Evolutionary conservation across 371 early-diverging fungal genomes (phyloP), one percentile per base, ranked within the genome.

Genomic region (Dipsacomyces acuminosporus): DNA sequence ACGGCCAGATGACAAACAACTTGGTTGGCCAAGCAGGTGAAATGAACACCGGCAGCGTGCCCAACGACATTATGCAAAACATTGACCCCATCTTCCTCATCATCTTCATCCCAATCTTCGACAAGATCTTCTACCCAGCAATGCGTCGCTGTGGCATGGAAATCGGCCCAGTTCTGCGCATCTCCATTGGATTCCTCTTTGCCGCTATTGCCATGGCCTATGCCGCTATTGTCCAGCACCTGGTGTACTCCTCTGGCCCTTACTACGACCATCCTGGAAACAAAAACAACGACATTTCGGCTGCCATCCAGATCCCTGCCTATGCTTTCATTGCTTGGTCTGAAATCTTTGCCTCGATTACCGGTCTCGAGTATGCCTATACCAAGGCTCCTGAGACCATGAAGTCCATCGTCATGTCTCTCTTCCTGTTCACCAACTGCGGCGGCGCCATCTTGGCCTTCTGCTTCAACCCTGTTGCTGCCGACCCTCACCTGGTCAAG

Each of bases 291-390:
- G 59, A 82, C 53, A 64, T 83, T n/a, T 76, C 82, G 45, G 85
- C 80, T 38, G 74, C 80, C 36, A 78, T 82, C 45, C 84, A 84
- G 74, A 80, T 86, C 44, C 82, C 86, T 13, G 79, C 84, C 13
- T 89, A 84, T 44, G 71, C 82, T 35, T 60, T 82, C 17, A 74
- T 85, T 38, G 87, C 81, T 26, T 75, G 83, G 46, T 82, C 85
- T 30, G 86, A 84, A 76, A 80, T 86, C 34, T 86, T 89, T 55
- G 77, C 85, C 0, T 84, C 84, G 20, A 80, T 83, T 43, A 87
- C 87, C 4, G 89, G 88, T 51, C 76, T 85, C 20, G 89, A 89
- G 73, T 87, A 81, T 59, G 89, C 89, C 9, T 89, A 80, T 81
- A 83, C 79, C 61, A 81, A 82, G 63, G 88, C 89, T 4, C 81